These are phyloP conservation scores for Samsoniella hepiali DNA, from an alignment of 2,329 filamentous ascomycete species.

Conservation along the genomic window DNA sequence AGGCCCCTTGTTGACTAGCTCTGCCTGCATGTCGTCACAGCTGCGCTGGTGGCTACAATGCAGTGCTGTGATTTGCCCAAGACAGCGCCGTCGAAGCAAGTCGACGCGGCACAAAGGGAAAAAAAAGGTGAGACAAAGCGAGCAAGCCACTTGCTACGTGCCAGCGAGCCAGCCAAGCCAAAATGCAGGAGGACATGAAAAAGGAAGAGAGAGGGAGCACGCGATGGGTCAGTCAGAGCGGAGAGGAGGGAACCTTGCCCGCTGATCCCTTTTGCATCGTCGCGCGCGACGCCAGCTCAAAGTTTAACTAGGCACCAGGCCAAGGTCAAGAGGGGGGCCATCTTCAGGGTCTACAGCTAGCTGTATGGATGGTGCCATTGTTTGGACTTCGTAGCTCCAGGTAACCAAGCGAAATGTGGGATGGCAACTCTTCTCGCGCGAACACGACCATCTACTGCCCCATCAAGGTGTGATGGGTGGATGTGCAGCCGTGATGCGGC, in stretches of 20 bases:
- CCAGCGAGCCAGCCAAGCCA: too few species aligned
- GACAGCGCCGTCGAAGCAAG: conserved; percentile 4
- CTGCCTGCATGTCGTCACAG: background rate
- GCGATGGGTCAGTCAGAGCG: background rate
- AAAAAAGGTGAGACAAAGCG: background rate
- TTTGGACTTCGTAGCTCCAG: background rate
- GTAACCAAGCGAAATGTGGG: background rate
- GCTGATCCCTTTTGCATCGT: background rate
- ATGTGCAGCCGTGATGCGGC: conserved; percentile 1
- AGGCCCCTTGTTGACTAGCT: background rate
- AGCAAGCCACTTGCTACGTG: conserved; percentile 8
- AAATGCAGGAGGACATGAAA: background rate
- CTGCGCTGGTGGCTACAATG: conserved; percentile 5
- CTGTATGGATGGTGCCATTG: conserved; percentile 5
- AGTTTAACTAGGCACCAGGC: background rate
- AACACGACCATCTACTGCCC: background rate
- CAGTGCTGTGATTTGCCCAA: conserved; percentile 16
- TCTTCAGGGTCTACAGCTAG: background rate
- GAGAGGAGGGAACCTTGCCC: background rate
- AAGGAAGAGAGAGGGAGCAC: background rate
- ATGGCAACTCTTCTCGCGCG: background rate
- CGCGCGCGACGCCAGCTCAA: background rate
- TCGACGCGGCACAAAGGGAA: background rate
- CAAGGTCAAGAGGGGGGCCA: background rate
- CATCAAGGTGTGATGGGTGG: conserved; percentile 16